These are phyloP conservation scores for Myriosclerotinia duriaeana DNA, from an alignment of 2,329 filamentous ascomycete genomes.

Conservation along the genomic window DNA sequence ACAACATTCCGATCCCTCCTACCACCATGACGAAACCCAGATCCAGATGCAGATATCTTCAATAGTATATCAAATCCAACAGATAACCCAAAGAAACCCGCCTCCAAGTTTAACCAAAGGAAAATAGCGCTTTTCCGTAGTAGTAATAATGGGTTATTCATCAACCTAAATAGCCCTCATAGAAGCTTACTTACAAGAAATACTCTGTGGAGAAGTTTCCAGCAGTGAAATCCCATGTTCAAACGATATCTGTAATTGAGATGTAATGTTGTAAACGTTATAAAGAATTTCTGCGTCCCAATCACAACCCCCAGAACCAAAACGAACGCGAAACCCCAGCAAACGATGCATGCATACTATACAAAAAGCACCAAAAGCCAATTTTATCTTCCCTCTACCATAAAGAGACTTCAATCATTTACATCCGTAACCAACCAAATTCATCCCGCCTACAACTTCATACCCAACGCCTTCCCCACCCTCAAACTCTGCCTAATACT, in stretches of 20 bases:
- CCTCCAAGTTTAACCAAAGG: too few relatives aligned
- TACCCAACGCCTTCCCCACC: constrained; percentile 87
- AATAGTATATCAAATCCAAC: too few relatives aligned
- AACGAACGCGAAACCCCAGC: neutral
- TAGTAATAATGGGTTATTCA: too few relatives aligned
- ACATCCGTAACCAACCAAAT: neutral
- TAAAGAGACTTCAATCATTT: neutral
- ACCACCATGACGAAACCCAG: too few relatives aligned
- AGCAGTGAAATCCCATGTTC: too few relatives aligned
- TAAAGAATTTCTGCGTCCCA: neutral
- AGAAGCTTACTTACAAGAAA: too few relatives aligned
- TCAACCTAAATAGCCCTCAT: too few relatives aligned
- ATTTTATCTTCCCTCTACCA: neutral
- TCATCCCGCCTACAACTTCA: constrained; percentile 70
- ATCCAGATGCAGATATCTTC: too few relatives aligned
- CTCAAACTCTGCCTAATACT: constrained; percentile 87
- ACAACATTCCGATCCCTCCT: too few relatives aligned
- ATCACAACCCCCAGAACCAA: neutral
- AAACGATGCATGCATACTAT: neutral
- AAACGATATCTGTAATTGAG: neutral
- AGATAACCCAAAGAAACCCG: too few relatives aligned
- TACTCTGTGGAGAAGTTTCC: too few relatives aligned
- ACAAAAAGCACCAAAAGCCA: constrained; percentile 3
- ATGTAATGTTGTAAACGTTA: neutral
- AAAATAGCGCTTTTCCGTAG: too few relatives aligned